phyloP scores from a whole-genome alignment of 805 yeast species.

The Limtongia smithiae region DNA sequence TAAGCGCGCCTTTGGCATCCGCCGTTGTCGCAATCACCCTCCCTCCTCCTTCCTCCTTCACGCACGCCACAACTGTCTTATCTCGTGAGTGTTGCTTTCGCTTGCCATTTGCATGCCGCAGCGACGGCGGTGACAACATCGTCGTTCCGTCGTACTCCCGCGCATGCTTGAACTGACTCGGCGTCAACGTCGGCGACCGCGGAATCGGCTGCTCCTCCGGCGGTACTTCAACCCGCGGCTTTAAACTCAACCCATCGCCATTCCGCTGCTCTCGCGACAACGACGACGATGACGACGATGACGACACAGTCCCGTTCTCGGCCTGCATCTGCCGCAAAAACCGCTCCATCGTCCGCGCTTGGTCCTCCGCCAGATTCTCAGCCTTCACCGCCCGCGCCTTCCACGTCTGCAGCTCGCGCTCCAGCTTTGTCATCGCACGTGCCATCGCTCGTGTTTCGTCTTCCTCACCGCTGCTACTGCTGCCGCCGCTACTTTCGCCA shows the following conservation, averaged over 20 bases:
- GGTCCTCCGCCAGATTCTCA: constrained; percentile 17
- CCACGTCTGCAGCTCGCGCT: constrained; percentile 15
- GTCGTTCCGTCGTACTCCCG: constrained; percentile 1
- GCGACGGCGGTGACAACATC: not conserved
- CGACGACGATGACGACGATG: not conserved
- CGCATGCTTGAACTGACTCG: constrained; percentile 15
- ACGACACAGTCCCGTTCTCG: constrained; percentile 4
- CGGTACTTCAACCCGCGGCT: not conserved
- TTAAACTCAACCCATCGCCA: not conserved
- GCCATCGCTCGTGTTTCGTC: constrained; percentile 8
- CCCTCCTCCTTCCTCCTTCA: not conserved
- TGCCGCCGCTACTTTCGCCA: constrained; percentile 6
- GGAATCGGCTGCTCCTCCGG: constrained; percentile 1
- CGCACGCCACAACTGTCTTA: not conserved
- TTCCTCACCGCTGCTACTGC: constrained; percentile 2
- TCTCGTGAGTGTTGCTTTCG: not conserved
- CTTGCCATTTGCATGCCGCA: not conserved
- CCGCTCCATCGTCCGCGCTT: constrained; percentile 10
- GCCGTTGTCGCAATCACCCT: not conserved
- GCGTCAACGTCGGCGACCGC: constrained; percentile 11
- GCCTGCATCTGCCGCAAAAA: constrained; percentile 5
- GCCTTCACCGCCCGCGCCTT: constrained; percentile 18
- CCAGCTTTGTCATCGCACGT: constrained; percentile 16
- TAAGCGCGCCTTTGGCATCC: not conserved
- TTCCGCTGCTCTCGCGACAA: constrained; percentile 4